Percentiles rank a stretch among this genome's conserved stretches.
Conservation (phyloP, 2,329 filamentous ascomycete species). For the Hypoxylon sp. region DNA sequence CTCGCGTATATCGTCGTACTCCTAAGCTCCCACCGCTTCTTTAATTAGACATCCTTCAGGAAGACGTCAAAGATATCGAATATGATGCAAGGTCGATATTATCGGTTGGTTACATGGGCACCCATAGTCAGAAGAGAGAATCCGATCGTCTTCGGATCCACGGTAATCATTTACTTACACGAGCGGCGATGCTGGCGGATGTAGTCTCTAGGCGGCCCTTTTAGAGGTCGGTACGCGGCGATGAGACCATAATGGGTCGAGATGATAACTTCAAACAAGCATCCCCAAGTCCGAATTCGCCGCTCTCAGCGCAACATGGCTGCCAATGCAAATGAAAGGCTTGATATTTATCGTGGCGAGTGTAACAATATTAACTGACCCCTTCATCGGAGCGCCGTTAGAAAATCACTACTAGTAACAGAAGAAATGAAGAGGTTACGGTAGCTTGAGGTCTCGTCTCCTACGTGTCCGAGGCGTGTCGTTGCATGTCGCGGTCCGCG, state of each 20-base stretch:
- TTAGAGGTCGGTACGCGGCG: background rate
- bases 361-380: background rate
- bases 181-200: background rate
- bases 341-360: slow-evolving; percentile 1
- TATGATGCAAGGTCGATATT: background rate
- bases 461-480: slow-evolving; percentile 1
- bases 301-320: background rate
- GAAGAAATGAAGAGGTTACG: background rate
- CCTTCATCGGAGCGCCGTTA: background rate
- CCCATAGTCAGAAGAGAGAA: background rate
- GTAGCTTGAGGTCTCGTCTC: slow-evolving; percentile 1
- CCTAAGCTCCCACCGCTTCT: background rate
- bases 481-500: slow-evolving; percentile 3
- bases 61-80: background rate
- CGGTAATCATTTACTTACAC: background rate
- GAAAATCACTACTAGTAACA: background rate
- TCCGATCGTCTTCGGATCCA: background rate
- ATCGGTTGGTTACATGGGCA: background rate
- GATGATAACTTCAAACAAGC: background rate
- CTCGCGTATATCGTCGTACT: background rate
- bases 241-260: background rate
- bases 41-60: background rate
- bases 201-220: background rate
- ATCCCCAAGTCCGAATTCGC: background rate
- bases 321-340: background rate